Evolutionary conservation across 179 eudicot species (phyloP).

Genomic region (Sideroxylon spinosum): DNA sequence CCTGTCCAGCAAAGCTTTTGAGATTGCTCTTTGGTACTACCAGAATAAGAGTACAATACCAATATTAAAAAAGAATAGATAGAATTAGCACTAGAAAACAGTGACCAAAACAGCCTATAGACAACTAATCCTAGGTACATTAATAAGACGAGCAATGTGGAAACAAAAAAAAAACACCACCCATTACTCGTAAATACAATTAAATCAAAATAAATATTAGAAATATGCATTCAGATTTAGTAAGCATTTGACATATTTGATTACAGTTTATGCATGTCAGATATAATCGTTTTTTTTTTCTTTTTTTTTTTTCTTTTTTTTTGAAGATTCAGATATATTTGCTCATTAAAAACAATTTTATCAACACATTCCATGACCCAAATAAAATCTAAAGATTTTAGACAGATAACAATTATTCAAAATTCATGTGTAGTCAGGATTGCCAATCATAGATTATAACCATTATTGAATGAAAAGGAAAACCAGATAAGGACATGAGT

Average conservation of each 20-base stretch:
- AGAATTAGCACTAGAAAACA: neutral
- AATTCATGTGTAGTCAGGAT: too few relatives aligned
- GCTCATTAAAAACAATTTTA: too few relatives aligned
- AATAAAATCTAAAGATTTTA: too few relatives aligned
- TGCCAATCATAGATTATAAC: too few relatives aligned
- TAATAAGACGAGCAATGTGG: neutral
- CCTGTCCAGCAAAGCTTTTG: conserved; percentile 80
- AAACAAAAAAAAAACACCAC: neutral
- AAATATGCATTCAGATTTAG: neutral
- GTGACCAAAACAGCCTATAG: neutral
- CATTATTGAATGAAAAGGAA: too few relatives aligned
- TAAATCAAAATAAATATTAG: neutral
- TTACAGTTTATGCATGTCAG: neutral
- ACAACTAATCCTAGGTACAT: neutral
- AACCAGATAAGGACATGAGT: too few relatives aligned
- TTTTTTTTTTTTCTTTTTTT: too few relatives aligned
- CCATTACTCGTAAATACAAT: too few relatives aligned
- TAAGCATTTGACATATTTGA: neutral
- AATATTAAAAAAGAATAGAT: neutral
- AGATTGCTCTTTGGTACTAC: conserved; percentile 71
- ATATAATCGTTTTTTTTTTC: too few relatives aligned
- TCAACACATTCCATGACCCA: too few relatives aligned
- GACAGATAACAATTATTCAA: too few relatives aligned
- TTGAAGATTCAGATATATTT: too few relatives aligned
- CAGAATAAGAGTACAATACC: neutral